phyloP scores from a whole-genome alignment of 805 yeast genomes.

The Pichia phayaonensis region DNA sequence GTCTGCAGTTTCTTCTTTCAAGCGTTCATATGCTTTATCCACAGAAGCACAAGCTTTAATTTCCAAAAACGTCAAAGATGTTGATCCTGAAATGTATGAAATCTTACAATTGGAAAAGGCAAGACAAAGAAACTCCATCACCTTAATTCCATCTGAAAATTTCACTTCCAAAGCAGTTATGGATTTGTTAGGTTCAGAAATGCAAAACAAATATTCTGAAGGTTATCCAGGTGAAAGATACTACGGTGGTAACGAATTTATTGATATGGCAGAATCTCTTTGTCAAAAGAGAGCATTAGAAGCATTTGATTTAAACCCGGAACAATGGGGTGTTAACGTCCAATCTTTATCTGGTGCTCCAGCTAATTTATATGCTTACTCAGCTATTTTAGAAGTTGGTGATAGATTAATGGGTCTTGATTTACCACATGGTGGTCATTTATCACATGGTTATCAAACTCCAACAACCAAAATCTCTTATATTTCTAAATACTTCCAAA shows the following conservation, averaged over 20 bases:
- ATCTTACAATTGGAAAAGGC: slow-evolving; percentile 69
- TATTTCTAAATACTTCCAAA: slow-evolving; percentile 90
- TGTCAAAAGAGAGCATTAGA: slow-evolving; percentile 89
- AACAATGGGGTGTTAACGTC: slow-evolving; percentile 95
- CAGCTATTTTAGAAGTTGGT: slow-evolving; percentile 80
- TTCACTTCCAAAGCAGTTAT: slow-evolving; percentile 93
- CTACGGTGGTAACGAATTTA: slow-evolving; percentile 95
- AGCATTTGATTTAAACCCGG: slow-evolving; percentile 69
- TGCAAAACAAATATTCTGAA: slow-evolving; percentile 97
- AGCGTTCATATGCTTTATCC: slow-evolving; percentile 38
- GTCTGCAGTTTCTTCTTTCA: slow-evolving; percentile 2
- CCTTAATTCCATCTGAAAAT: slow-evolving; percentile 91
- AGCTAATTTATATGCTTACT: slow-evolving; percentile 88
- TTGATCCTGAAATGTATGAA: slow-evolving; percentile 79
- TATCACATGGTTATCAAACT: slow-evolving; percentile 95
- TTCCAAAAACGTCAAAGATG: slow-evolving; percentile 55
- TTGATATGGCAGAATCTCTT: slow-evolving; percentile 81
- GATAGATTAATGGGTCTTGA: slow-evolving; percentile 97
- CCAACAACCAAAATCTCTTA: slow-evolving; percentile 82
- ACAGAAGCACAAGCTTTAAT: slow-evolving; percentile 44
- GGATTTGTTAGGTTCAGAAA: slow-evolving; percentile 90
- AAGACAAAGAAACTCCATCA: slow-evolving; percentile 88
- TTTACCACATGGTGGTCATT: slow-evolving; percentile 97
- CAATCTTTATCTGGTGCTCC: slow-evolving; percentile 96
- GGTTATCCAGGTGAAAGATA: slow-evolving; percentile 98